Percentiles rank a stretch among this genome's conserved stretches.
Conservation (phyloP, 257 asterid species). For the Cordia subcordata region DNA sequence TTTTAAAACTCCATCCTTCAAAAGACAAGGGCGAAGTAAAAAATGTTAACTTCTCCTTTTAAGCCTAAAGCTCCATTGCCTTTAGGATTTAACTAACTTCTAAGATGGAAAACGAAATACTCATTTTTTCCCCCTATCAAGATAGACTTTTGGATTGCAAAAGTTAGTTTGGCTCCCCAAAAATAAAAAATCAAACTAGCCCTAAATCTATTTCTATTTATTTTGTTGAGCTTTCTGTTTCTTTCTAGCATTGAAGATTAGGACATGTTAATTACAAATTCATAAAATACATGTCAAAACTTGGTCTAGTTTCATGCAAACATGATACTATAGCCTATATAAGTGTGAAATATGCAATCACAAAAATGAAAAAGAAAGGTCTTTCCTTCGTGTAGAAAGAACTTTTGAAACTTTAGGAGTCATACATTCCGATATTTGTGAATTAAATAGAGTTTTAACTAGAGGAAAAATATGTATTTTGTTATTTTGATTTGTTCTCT, state of each 20-base stretch:
- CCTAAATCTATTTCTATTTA: not conserved
- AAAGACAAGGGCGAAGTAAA: no score
- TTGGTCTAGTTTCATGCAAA: not conserved
- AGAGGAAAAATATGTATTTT: not conserved
- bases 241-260: not conserved
- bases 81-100: no score
- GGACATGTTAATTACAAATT: not conserved
- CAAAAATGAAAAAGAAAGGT: not conserved
- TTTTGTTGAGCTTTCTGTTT: not conserved
- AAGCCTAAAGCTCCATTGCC: no score
- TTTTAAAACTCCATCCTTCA: no score
- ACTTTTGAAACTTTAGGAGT: not conserved
- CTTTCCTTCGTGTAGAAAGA: not conserved
- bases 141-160: not conserved
- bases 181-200: no score
- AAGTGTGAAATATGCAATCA: not conserved
- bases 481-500: not conserved
- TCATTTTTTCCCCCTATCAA: no score
- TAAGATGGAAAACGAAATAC: no score
- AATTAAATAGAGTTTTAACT: not conserved
- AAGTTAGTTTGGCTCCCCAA: no score
- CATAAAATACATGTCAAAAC: not conserved
- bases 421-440: conserved; percentile 2
- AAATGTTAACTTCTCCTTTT: no score
- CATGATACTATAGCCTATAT: no score